phyloP scores from a whole-genome alignment of 371 early-diverging fungal genomes.

The Mucor circinelloides region DNA sequence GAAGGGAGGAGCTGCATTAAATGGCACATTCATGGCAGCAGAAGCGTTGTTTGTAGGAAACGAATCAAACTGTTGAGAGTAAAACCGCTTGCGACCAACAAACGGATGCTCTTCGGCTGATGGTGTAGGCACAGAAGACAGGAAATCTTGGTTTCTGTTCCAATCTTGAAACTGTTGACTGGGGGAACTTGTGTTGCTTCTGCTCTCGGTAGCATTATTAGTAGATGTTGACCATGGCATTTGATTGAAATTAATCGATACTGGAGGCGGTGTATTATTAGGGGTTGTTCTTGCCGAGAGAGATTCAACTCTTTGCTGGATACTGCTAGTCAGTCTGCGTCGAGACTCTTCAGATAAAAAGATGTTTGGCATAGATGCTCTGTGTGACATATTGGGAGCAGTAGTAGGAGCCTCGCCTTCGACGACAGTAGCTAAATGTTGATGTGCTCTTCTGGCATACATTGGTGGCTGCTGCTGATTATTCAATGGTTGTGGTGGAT shows the following conservation, averaged over 20 bases:
- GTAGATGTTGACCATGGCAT: constrained; percentile 20
- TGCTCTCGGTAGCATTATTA: not conserved
- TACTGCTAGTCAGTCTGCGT: not conserved
- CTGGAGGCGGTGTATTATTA: constrained; percentile 11
- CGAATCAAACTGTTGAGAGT: constrained; percentile 18
- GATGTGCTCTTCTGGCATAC: not conserved
- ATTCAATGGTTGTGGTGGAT: not conserved
- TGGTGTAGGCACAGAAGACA: not conserved
- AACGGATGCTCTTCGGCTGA: not conserved
- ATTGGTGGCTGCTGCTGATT: not conserved
- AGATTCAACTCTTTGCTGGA: not conserved
- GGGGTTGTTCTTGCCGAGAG: constrained; percentile 12
- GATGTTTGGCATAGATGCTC: constrained; percentile 31
- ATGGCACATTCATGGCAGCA: not conserved
- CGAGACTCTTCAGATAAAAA: constrained; percentile 9
- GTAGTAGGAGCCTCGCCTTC: constrained; percentile 5
- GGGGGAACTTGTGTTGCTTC: not conserved
- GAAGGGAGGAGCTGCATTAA: not conserved
- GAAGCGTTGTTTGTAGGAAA: not conserved
- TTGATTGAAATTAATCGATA: constrained; percentile 12
- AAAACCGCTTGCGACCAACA: constrained; percentile 14
- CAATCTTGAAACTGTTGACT: not conserved
- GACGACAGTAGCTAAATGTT: constrained; percentile 13
- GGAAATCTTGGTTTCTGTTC: not conserved
- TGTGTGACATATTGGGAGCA: constrained; percentile 8